Conservation (phyloP, 495 filamentous ascomycete genomes). For the Aspergillus taichungensis region DNA sequence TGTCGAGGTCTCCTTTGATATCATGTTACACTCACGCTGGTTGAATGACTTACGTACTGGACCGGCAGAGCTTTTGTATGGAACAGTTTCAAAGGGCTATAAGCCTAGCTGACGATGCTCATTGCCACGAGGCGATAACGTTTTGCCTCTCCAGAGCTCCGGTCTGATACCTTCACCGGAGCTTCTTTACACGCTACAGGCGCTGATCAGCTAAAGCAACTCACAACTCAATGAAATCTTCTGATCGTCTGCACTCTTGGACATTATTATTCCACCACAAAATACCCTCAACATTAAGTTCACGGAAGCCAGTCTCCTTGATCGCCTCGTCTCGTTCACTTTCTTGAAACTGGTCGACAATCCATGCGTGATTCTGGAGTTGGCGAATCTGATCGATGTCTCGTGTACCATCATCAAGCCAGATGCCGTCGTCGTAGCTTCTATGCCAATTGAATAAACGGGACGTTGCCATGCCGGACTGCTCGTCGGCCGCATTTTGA, state of each 20-base stretch:
- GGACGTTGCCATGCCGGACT: slow-evolving; percentile 8
- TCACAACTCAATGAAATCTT: no score
- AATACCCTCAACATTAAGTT: slow-evolving; percentile 3
- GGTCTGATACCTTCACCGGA: no score
- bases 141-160: no score
- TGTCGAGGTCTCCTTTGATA: no score
- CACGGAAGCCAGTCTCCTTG: slow-evolving; percentile 2
- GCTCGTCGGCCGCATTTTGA: slow-evolving; percentile 6
- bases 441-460: slow-evolving; percentile 16
- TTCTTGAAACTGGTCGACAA: slow-evolving; percentile 10
- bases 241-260: neutral
- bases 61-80: no score
- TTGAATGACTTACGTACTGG: no score
- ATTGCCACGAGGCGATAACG: no score
- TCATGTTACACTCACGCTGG: no score
- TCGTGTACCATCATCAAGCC: slow-evolving; percentile 13
- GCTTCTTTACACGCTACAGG: no score
- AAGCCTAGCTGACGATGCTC: no score
- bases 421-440: slow-evolving; percentile 13
- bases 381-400: slow-evolving; percentile 8
- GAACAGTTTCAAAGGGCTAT: no score
- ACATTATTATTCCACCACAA: slow-evolving; percentile 6
- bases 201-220: no score
- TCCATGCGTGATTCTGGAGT: slow-evolving; percentile 12
- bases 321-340: slow-evolving; percentile 2